Evolutionary conservation across 805 yeast species (phyloP).

Genomic region (Saturnispora serradocipensis): DNA sequence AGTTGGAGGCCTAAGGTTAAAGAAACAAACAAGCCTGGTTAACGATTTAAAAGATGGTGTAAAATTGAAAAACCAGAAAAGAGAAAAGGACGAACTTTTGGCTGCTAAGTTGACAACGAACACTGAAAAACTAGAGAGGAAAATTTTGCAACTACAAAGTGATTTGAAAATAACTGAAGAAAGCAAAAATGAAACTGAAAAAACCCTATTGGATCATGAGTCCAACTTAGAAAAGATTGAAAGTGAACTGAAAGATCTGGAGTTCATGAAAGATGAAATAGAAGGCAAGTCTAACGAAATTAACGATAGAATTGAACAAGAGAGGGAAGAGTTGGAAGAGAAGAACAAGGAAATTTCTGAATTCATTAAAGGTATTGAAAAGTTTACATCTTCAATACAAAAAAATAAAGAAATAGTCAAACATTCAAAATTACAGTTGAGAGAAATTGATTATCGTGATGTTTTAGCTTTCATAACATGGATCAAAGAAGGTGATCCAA

Average conservation of each 20-base stretch:
- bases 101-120: constrained; percentile 58
- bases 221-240: constrained; percentile 27
- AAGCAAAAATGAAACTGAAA: constrained; percentile 30
- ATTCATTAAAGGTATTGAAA: constrained; percentile 18
- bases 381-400: constrained; percentile 21
- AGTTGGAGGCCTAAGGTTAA: constrained; percentile 81
- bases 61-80: constrained; percentile 47
- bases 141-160: constrained; percentile 34
- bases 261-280: constrained; percentile 23
- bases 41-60: constrained; percentile 62
- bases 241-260: constrained; percentile 31
- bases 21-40: constrained; percentile 73
- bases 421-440: constrained; percentile 20
- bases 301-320: constrained; percentile 49
- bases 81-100: constrained; percentile 47
- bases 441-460: constrained; percentile 39
- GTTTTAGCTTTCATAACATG: constrained; percentile 41
- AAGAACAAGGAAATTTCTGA: constrained; percentile 30
- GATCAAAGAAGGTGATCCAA: constrained; percentile 32
- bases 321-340: constrained; percentile 49
- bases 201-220: constrained; percentile 20
- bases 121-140: constrained; percentile 43
- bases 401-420: constrained; percentile 33
- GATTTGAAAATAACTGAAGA: constrained; percentile 34
- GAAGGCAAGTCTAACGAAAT: constrained; percentile 26